Evolutionary conservation across 2,329 filamentous ascomycete species (phyloP).

Genomic region (Pestalotiopsis sp.): DNA sequence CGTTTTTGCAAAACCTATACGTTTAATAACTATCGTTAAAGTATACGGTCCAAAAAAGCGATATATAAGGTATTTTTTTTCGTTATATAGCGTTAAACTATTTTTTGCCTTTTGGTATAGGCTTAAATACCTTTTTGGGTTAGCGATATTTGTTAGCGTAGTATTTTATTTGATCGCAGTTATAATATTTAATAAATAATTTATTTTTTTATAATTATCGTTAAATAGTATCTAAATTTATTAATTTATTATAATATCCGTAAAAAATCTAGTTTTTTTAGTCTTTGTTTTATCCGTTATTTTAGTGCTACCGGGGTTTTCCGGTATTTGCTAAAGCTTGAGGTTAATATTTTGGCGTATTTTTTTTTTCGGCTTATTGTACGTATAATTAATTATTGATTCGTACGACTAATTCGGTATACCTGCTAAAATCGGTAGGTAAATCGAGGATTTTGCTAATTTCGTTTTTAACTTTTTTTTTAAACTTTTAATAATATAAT

Average conservation of each 20-base stretch:
- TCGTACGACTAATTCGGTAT: too few species aligned
- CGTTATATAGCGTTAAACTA: not conserved
- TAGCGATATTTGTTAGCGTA: not conserved
- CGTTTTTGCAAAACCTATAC: not conserved
- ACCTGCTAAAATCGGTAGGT: too few species aligned
- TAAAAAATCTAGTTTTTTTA: not conserved
- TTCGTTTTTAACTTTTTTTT: too few species aligned
- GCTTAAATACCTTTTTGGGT: not conserved
- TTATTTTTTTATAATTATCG: not conserved
- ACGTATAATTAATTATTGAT: too few species aligned
- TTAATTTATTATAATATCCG: not conserved
- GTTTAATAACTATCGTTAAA: not conserved
- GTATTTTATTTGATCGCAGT: not conserved
- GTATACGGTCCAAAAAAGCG: not conserved
- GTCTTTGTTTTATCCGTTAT: too few species aligned
- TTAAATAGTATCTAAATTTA: not conserved
- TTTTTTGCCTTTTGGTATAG: not conserved
- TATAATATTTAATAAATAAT: not conserved
- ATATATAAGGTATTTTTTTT: not conserved
- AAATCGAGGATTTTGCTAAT: too few species aligned
- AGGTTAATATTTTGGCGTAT: too few species aligned
- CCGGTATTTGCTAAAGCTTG: too few species aligned
- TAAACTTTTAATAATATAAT: too few species aligned
- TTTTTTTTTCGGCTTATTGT: too few species aligned
- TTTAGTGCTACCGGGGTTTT: too few species aligned